These are phyloP conservation scores for Piper longum DNA, from an alignment of 164 flowering plant genomes.

Conservation along the genomic window DNA sequence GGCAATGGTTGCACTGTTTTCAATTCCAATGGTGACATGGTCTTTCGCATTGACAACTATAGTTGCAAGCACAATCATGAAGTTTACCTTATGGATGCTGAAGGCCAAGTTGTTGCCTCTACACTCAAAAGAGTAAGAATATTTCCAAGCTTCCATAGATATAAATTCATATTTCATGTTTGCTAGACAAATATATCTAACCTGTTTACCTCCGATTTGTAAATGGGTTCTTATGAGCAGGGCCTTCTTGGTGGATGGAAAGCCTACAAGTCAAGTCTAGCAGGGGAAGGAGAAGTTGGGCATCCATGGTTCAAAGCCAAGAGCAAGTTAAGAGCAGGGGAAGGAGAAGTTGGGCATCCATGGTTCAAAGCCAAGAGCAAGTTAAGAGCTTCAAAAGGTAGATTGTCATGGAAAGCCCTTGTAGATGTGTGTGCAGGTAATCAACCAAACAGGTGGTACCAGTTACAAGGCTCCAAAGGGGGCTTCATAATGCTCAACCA, in stretches of 20 bases:
- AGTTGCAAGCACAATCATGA: slow-evolving; percentile 11
- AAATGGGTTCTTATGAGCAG: slow-evolving; percentile 8
- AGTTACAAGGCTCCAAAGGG: slow-evolving; percentile 12
- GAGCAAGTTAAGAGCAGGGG: slow-evolving; percentile 4
- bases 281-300: slow-evolving; percentile 3
- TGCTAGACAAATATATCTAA: neutral
- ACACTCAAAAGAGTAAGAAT: slow-evolving; percentile 17
- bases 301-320: slow-evolving; percentile 31
- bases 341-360: slow-evolving; percentile 11
- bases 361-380: slow-evolving; percentile 27
- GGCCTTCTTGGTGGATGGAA: slow-evolving; percentile 26
- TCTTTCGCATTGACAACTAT: slow-evolving; percentile 33
- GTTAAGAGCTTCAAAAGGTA: slow-evolving; percentile 8
- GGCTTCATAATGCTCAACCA: slow-evolving; percentile 14
- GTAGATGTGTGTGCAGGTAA: slow-evolving; percentile 4
- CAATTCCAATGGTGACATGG: slow-evolving; percentile 19
- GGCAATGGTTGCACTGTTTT: slow-evolving; percentile 31
- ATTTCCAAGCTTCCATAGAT: neutral
- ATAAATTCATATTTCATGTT: neutral
- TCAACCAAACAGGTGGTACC: slow-evolving; percentile 9
- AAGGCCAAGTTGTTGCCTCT: slow-evolving; percentile 21
- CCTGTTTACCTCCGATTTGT: neutral
- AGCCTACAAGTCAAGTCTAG: slow-evolving; percentile 16
- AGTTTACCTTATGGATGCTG: slow-evolving; percentile 30
- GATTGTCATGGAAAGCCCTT: slow-evolving; percentile 10